Conservation (phyloP, 1,139 yeast species). For the Saccharomyces hybrid region DNA sequence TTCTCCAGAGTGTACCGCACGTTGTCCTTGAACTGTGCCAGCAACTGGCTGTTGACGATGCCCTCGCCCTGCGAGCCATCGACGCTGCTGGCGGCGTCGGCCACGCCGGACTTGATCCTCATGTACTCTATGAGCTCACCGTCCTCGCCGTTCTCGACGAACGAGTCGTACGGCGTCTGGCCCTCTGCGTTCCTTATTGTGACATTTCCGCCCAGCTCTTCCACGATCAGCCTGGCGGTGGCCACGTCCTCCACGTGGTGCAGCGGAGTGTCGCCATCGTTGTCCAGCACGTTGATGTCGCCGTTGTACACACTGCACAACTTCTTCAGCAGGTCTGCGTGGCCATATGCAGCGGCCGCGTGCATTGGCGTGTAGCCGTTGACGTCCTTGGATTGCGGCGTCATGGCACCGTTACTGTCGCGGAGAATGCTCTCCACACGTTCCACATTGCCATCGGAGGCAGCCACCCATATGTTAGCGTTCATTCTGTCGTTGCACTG, state of each 20-base stretch:
- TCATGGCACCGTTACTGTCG: conserved; percentile 40
- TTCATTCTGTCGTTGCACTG: conserved; percentile 31
- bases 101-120: conserved; percentile 41
- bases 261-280: conserved; percentile 91
- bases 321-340: conserved; percentile 53
- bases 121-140: conserved; percentile 70
- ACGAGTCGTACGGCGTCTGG: conserved; percentile 56
- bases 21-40: conserved; percentile 33
- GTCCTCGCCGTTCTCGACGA: conserved; percentile 78
- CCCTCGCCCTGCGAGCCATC: conserved; percentile 49
- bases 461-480: conserved; percentile 79
- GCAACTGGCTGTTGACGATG: conserved; percentile 43
- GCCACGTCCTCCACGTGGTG: conserved; percentile 75
- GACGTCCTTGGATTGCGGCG: conserved; percentile 72
- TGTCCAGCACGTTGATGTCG: conserved; percentile 70
- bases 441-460: conserved; percentile 69
- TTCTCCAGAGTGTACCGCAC: conserved; percentile 51
- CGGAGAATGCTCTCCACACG: conserved; percentile 49
- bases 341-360: conserved; percentile 94
- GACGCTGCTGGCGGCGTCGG: conserved; percentile 46
- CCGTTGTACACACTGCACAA: conserved; percentile 58
- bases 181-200: conserved; percentile 62
- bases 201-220: conserved; percentile 59
- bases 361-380: conserved; percentile 95
- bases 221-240: conserved; percentile 59